Evolutionary conservation across 805 yeast genomes (phyloP).

Genomic region (Diddensiella caesifluorescens): DNA sequence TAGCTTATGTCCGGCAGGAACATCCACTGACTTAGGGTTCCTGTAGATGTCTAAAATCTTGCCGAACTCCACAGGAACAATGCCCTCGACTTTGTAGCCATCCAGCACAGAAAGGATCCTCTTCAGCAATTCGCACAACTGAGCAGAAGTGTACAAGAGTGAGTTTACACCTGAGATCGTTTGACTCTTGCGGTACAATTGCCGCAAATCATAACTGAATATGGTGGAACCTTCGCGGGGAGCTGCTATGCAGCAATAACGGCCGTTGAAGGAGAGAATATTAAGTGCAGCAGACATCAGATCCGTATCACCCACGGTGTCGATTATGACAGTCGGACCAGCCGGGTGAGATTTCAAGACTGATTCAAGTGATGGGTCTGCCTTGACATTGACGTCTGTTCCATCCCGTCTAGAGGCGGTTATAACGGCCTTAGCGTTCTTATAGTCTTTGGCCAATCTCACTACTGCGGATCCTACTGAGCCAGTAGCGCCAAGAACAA

Average conservation of each 20-base stretch:
- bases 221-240: background rate
- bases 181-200: background rate
- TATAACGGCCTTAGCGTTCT: too few relatives aligned
- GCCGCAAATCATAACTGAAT: background rate
- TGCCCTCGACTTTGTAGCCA: background rate
- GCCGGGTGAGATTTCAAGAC: background rate
- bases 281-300: background rate
- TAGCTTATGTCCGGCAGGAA: too few relatives aligned
- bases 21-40: too few relatives aligned
- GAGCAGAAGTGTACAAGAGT: background rate
- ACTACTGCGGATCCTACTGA: constrained; percentile 6
- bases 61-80: too few relatives aligned
- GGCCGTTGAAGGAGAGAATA: background rate
- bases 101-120: background rate
- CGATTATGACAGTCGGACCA: constrained; percentile 6
- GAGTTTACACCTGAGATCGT: background rate
- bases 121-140: too few relatives aligned
- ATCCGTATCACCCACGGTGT: constrained; percentile 5
- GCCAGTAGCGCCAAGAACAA: constrained; percentile 7
- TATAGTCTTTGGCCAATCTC: background rate
- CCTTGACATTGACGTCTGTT: constrained; percentile 3
- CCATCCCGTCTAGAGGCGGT: too few relatives aligned
- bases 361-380: constrained; percentile 3
- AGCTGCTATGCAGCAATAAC: background rate
- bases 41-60: too few relatives aligned